phyloP scores from a whole-genome alignment of 2,329 filamentous ascomycete genomes.

The Exserohilum rostratum region DNA sequence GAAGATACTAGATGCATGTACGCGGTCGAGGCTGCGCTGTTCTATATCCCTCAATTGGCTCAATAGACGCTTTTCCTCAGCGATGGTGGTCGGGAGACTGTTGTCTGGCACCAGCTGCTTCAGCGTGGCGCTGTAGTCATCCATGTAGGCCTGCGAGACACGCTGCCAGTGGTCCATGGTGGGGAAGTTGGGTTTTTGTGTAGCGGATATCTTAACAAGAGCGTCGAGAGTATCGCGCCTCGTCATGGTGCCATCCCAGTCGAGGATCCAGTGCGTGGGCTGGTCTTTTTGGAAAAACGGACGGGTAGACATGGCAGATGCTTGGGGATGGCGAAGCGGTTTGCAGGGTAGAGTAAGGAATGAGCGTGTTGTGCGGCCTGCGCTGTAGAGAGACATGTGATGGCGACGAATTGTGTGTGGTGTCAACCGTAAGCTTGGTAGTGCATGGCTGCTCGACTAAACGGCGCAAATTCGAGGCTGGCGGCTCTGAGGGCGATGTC shows the following conservation, averaged over 20 bases:
- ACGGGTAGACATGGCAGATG: constrained; percentile 20
- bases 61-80: constrained; percentile 49
- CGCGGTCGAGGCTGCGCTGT: constrained; percentile 49
- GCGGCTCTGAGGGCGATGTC: not conserved
- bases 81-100: constrained; percentile 35
- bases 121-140: constrained; percentile 48
- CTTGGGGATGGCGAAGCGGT: not conserved
- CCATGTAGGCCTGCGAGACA: constrained; percentile 50
- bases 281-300: not conserved
- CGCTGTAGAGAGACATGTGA: not conserved
- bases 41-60: constrained; percentile 48
- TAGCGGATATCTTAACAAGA: constrained; percentile 49
- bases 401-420: too few relatives aligned
- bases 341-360: not conserved
- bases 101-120: constrained; percentile 31
- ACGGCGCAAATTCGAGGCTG: too few relatives aligned
- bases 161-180: constrained; percentile 43
- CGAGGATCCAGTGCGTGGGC: constrained; percentile 49
- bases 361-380: not conserved
- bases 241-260: constrained; percentile 58
- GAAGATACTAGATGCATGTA: constrained; percentile 50
- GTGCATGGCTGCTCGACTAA: too few relatives aligned
- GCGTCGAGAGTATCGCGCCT: constrained; percentile 53
- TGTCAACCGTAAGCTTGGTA: too few relatives aligned
- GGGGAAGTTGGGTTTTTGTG: constrained; percentile 28